Evolutionary conservation across 2,329 filamentous ascomycete genomes (phyloP).

Genomic region (Diaporthe destruens): DNA sequence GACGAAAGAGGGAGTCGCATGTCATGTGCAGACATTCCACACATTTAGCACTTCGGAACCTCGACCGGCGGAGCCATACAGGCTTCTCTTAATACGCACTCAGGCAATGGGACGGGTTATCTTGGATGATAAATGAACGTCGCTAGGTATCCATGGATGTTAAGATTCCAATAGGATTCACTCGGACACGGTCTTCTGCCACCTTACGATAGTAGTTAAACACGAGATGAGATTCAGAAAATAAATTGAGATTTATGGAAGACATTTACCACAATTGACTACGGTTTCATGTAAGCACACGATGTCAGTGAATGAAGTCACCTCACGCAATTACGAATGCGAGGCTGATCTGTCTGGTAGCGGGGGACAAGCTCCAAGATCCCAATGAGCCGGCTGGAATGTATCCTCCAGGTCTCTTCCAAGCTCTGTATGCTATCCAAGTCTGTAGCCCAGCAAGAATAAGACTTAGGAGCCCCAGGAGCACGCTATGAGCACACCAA

Average conservation of each 20-base stretch:
- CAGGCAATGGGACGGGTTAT: neutral
- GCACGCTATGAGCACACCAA: constrained; percentile 7
- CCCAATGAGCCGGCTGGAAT: neutral
- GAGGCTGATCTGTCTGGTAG: neutral
- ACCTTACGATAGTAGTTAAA: neutral
- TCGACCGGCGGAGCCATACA: neutral
- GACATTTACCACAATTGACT: neutral
- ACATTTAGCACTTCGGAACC: too few species aligned
- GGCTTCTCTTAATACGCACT: neutral
- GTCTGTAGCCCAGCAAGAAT: neutral
- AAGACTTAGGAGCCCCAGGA: neutral
- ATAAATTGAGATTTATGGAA: neutral
- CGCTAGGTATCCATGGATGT: too few species aligned
- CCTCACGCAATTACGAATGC: neutral
- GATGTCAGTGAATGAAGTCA: neutral
- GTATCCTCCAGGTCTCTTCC: neutral
- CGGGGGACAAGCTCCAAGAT: neutral
- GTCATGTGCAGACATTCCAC: too few species aligned
- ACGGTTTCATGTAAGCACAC: neutral
- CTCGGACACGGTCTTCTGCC: neutral
- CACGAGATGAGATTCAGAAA: neutral
- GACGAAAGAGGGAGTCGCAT: too few species aligned
- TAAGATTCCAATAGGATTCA: neutral
- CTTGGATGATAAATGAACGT: neutral
- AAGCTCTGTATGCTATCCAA: constrained; percentile 16